Base-by-base conservation (phyloP, 78 protist species). In the Protostelium mycophagum region DNA sequence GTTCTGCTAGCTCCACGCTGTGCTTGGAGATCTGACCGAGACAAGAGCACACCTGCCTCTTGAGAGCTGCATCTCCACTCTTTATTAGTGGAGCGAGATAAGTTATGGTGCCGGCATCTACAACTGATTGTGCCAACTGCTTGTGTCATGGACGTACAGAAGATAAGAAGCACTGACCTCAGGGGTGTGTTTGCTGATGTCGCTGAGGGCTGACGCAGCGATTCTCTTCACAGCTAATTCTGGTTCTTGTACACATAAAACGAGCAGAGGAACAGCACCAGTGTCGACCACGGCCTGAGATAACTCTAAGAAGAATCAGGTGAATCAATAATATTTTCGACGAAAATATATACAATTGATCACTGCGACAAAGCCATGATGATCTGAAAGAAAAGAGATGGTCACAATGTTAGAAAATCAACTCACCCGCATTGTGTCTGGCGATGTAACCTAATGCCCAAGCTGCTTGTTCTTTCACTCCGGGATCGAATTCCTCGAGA, bases 361-460 rank as follows among this genome's bases (percentile, higher is more conserved):
- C n/a, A n/a, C n/a, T n/a, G n/a, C n/a, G n/a, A n/a, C n/a, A n/a
- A n/a, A n/a, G n/a, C n/a, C n/a, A n/a, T n/a, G n/a, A n/a, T n/a
- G n/a, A n/a, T n/a, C n/a, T n/a, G n/a, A n/a, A n/a, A n/a, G n/a
- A n/a, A n/a, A n/a, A n/a, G n/a, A n/a, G 38, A 34, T 35, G 34
- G 86, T 28, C 36, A 35, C 5, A 85, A 28, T n/a, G n/a, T n/a
- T n/a, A n/a, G n/a, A 10, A 51, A 16, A 51, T 16, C 31, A 51
- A 25, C 73, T 51, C 73, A 51, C 73, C 73, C 16, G 73, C 73
- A 51, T 51, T 51, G 16, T 51, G 73, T 0, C 97, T 85, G 9
- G 99, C 99, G 37, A 97, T 95, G 96, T 96, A 95, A 10, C 97
- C 97, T 29, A 97, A 87, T 0, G 99, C 99, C 97, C 97, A 97